Evolutionary conservation across 805 yeast genomes (phyloP), one percentile per base, ranked within the genome.

Genomic region (Brettanomyces naardenensis): DNA sequence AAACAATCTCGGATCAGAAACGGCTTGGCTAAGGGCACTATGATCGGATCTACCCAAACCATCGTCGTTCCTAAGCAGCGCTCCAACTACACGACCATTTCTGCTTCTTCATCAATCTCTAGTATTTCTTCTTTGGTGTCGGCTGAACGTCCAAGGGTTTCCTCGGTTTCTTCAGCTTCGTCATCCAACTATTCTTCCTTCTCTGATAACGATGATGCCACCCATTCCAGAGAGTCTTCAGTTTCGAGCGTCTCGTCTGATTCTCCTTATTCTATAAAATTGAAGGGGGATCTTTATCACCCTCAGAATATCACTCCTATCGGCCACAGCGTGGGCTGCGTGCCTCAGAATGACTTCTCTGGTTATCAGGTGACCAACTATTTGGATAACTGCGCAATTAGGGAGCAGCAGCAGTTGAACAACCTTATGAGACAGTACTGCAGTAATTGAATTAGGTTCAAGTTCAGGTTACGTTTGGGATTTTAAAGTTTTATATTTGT

Each of bases 381-480:
- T 38, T 49, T 59, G 32, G 59, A 59, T 38, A 46, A 56, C 5
- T 61, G 51, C 28, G 62, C 63, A n/a, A 42, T 46, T 31, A 52
- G 47, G 20, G 64, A 59, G 44, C 62, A 59, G 36, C 55, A 51
- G 41, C 59, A 59, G 42, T 48, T 59, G 31, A 54, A 49, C 38
- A 50, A 49, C 22, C 42, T 59, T 28, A 55, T 59, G 47, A 59
- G 56, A 49, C 58, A 56, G 40, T 59, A 59, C 48, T 58, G 62
- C 37, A 46, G 56, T 35, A 22, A 23, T 19, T 36, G 23, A 20
- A 20, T 19, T 15, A 7, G 6, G 17, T 28, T 28, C 9, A 10
- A 15, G 19, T 19, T 18, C 15, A 7, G 15, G 6, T 30, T 7
- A 7, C 3, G 6, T 14, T 2, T 17, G 6, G 21, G 21, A 6